A percentile compares a stretch with the other conserved stretches of the same genome.
Evolutionary conservation across 495 filamentous ascomycete genomes (phyloP).

Genomic region (Oleoguttula mirabilis): DNA sequence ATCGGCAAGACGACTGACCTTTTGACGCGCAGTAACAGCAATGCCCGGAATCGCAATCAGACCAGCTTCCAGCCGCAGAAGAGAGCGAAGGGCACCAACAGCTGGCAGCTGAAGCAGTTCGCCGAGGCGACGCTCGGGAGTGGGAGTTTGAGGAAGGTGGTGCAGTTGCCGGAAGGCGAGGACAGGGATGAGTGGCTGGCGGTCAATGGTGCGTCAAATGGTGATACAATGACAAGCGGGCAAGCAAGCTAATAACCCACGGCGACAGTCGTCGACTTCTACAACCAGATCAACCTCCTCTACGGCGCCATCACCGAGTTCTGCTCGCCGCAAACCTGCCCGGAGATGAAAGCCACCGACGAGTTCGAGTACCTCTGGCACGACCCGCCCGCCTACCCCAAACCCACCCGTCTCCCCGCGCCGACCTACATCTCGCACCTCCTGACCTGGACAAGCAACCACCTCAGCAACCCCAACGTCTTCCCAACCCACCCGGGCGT

Average conservation of each 20-base stretch:
- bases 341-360: constrained; percentile 99
- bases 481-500: constrained; percentile 92
- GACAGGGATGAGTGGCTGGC: constrained; percentile 96
- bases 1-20: constrained; percentile 24
- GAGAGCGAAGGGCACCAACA: constrained; percentile 76
- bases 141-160: constrained; percentile 88
- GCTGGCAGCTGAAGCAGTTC: constrained; percentile 94
- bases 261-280: constrained; percentile 99
- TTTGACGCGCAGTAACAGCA: constrained; percentile 44
- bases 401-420: constrained; percentile 94
- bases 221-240: no score
- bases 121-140: constrained; percentile 93
- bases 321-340: constrained; percentile 91
- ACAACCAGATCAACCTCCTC: constrained; percentile 98
- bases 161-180: constrained; percentile 92
- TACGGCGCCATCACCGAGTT: constrained; percentile 99
- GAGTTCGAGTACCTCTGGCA: constrained; percentile 99
- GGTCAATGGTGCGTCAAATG: constrained; percentile 91
- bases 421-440: constrained; percentile 95
- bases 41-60: constrained; percentile 67
- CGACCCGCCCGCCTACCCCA: constrained; percentile 82
- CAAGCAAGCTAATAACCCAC: no score
- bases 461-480: constrained; percentile 89
- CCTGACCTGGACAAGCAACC: constrained; percentile 90
- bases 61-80: constrained; percentile 78